A percentile compares a stretch with the other conserved stretches of the same genome.
phyloP scores from a whole-genome alignment of 2,329 filamentous ascomycete species.

The Colletotrichum sp. region DNA sequence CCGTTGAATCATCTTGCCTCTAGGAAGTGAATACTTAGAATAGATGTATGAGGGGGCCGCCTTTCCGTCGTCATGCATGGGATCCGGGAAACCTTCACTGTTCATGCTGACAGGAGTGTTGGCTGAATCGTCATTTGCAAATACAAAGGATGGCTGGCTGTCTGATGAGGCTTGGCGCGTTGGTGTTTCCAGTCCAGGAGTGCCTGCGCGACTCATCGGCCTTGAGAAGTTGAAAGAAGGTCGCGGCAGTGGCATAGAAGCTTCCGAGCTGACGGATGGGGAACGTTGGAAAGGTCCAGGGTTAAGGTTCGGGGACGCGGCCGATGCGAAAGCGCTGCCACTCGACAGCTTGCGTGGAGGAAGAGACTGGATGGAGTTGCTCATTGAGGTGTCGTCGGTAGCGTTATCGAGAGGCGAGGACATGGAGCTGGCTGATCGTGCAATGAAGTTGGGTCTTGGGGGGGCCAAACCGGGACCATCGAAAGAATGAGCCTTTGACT shows the following conservation, averaged over 20 bases:
- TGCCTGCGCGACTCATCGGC: constrained; percentile 78
- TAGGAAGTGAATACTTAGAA: constrained; percentile 81
- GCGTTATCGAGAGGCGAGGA: constrained; percentile 69
- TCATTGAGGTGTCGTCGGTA: constrained; percentile 71
- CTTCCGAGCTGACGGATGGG: constrained; percentile 84
- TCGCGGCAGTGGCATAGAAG: constrained; percentile 70
- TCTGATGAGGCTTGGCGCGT: constrained; percentile 69
- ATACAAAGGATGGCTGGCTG: constrained; percentile 68
- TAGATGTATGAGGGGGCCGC: constrained; percentile 81
- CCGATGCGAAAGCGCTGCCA: constrained; percentile 54
- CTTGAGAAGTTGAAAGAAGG: constrained; percentile 94
- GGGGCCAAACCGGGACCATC: constrained; percentile 58
- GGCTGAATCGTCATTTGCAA: constrained; percentile 64
- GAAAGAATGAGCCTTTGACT: constrained; percentile 47
- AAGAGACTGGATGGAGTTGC: constrained; percentile 64
- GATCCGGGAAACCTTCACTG: constrained; percentile 70
- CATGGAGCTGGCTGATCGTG: constrained; percentile 64
- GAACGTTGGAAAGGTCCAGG: constrained; percentile 68
- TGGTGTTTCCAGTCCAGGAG: constrained; percentile 61
- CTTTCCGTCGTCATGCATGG: constrained; percentile 48
- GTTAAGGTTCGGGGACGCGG: constrained; percentile 62
- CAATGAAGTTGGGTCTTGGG: constrained; percentile 53
- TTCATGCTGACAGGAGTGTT: constrained; percentile 76
- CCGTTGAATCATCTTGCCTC: constrained; percentile 80
- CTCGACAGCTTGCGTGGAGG: constrained; percentile 79